Base-by-base conservation (phyloP, 768 basidiomycete genomes). In the Pleurotus tuoliensis region DNA sequence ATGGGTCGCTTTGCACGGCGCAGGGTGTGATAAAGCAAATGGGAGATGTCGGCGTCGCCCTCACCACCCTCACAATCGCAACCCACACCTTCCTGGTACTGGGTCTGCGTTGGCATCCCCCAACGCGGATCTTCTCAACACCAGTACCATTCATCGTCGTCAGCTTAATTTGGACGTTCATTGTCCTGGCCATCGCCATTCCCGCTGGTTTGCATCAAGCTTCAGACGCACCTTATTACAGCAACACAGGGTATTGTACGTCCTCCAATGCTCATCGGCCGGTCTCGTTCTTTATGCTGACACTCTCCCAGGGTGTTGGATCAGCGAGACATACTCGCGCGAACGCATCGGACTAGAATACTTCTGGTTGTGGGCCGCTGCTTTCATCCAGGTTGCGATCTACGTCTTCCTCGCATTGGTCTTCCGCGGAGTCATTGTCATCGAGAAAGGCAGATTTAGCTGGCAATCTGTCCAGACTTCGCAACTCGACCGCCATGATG, bases 321-420 rank as follows among this genome's bases (percentile, higher is more conserved):
- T 79, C 41, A 67, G 61, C 7, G 30, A 52, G 6, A 60, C 60
- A 8, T 78, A 67, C 55, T 47, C 44, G 7, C 60, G 58, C 18
- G 64, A 78, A 52, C 67, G 72, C 20, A 76, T 76, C 7, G 73
- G 63, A n/a, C 63, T 76, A 22, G 77, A 78, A 53, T 79, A 75
- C 51, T 27, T 72, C 16, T 78, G 77, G 73, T 59, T 79, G 56
- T 79, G 77, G 77, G 58, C 73, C 20, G 67, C 77, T 6, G 71
- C 71, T 3, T 64, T 72, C 43, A 55, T 69, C 24, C 73, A 73
- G 57, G 56, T 77, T 20, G 30, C 72, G 20, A 67, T 75, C 12
- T 79, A 79, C 57, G 54, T 72, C 5, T 68, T 71, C 25, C 65
- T 77, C 40, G 71, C 70, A 38, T 62, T 77, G 38, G 67, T 72